A percentile compares a stretch with the other conserved stretches of the same genome.
Evolutionary conservation across 2,329 filamentous ascomycete species (phyloP).

Genomic region (Trichoderma sp.): DNA sequence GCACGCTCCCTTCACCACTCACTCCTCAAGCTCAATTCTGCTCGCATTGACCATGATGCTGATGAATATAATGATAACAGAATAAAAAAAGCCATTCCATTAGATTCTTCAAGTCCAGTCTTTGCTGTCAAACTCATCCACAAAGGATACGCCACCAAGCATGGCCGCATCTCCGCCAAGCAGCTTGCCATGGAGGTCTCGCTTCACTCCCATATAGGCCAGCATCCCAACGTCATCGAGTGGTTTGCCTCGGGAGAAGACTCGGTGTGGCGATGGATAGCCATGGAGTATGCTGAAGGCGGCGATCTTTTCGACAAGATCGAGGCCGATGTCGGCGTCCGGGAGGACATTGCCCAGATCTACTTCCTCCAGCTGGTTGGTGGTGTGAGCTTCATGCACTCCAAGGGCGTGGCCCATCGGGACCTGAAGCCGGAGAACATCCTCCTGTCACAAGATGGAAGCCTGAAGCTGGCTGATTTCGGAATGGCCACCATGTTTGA

Average conservation of each 20-base stretch:
- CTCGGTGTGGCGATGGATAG: conserved; percentile 87
- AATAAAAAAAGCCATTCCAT: conserved; percentile 87
- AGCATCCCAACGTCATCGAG: conserved; percentile 90
- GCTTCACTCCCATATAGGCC: conserved; percentile 81
- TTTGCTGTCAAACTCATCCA: conserved; percentile 99
- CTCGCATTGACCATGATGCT: not conserved
- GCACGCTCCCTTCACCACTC: conserved; percentile 25
- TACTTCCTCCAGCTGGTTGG: conserved; percentile 92
- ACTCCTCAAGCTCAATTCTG: not conserved
- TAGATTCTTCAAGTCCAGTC: conserved; percentile 65
- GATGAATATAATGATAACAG: conserved; percentile 43
- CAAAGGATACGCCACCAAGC: conserved; percentile 86
- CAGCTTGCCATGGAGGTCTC: conserved; percentile 91
- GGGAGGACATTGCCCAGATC: conserved; percentile 89
- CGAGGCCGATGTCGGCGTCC: conserved; percentile 93
- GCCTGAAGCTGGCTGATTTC: conserved; percentile 94
- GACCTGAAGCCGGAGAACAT: conserved; percentile 96
- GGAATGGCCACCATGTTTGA: conserved; percentile 92
- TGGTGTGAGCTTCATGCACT: conserved; percentile 92
- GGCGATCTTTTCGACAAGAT: conserved; percentile 99
- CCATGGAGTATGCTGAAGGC: conserved; percentile 94
- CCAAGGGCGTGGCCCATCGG: conserved; percentile 89
- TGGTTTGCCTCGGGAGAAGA: conserved; percentile 90
- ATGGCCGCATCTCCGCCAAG: conserved; percentile 83
- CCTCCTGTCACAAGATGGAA: conserved; percentile 76